Conservation (phyloP, 2,329 filamentous ascomycete genomes). For the Colletotrichum tabaci region DNA sequence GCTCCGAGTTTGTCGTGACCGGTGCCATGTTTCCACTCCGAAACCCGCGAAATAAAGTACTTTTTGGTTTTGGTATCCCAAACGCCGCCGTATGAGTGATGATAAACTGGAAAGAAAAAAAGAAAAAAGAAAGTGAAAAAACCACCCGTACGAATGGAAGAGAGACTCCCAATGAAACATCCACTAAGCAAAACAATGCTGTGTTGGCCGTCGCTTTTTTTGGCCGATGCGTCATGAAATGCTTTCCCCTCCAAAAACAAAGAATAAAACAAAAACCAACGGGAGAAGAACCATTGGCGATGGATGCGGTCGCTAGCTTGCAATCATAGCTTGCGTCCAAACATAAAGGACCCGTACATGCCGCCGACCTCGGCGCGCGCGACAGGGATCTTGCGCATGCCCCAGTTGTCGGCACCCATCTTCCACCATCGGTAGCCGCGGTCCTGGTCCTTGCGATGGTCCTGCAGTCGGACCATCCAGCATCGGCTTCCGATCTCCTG, state of each 20-base stretch:
- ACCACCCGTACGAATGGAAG: not conserved
- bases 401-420: conserved; percentile 88
- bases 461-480: conserved; percentile 75
- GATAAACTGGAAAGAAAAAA: not conserved
- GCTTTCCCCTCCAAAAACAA: not conserved
- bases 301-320: conserved; percentile 1
- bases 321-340: conserved; percentile 69
- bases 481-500: conserved; percentile 77
- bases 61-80: conserved; percentile 39
- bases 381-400: conserved; percentile 92
- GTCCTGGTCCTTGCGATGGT: conserved; percentile 60
- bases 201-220: conserved; percentile 19
- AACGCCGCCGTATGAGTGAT: conserved; percentile 33
- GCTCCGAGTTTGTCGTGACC: conserved; percentile 28
- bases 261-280: too few relatives aligned
- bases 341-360: conserved; percentile 86
- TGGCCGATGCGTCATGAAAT: conserved; percentile 13
- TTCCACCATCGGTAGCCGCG: conserved; percentile 80
- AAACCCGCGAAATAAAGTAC: conserved; percentile 13
- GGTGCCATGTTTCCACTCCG: conserved; percentile 11
- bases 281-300: too few relatives aligned
- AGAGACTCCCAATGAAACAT: not conserved
- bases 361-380: conserved; percentile 92
- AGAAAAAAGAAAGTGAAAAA: too few relatives aligned
- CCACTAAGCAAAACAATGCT: conserved; percentile 10